These are phyloP conservation scores for Boletus fagicola DNA, from an alignment of 768 basidiomycete genomes.

Conservation along the genomic window DNA sequence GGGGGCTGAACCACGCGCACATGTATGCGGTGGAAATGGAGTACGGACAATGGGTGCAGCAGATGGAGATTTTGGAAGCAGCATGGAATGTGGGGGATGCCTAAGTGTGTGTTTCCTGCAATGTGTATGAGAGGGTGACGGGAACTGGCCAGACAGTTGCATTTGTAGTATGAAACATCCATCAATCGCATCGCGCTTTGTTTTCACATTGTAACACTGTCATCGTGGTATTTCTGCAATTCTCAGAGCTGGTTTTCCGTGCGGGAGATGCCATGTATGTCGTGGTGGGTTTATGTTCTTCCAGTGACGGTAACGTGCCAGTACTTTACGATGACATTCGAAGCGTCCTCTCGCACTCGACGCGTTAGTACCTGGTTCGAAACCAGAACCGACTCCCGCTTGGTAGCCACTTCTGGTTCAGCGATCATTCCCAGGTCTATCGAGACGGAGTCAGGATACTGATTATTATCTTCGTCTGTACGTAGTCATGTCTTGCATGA, in stretches of 20 bases:
- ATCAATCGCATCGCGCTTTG: neutral
- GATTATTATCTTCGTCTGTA: too few relatives aligned
- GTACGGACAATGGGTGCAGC: slow-evolving; percentile 7
- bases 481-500: too few relatives aligned
- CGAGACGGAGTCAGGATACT: too few relatives aligned
- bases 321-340: too few relatives aligned
- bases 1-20: slow-evolving; percentile 8
- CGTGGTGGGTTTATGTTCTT: neutral
- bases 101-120: neutral
- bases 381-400: too few relatives aligned
- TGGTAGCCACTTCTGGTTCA: too few relatives aligned
- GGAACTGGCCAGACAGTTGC: neutral
- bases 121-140: neutral
- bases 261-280: neutral
- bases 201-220: neutral
- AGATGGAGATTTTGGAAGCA: slow-evolving; percentile 16
- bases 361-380: too few relatives aligned
- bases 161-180: neutral
- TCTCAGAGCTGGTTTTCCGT: too few relatives aligned
- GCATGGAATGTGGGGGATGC: slow-evolving; percentile 21
- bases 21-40: slow-evolving; percentile 21
- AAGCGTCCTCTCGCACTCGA: too few relatives aligned
- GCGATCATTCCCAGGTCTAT: too few relatives aligned
- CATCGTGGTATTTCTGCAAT: neutral
- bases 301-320: neutral